phyloP scores from a whole-genome alignment of 1,284 basidiomycete species.

The Vanrija pseudolonga region DNA sequence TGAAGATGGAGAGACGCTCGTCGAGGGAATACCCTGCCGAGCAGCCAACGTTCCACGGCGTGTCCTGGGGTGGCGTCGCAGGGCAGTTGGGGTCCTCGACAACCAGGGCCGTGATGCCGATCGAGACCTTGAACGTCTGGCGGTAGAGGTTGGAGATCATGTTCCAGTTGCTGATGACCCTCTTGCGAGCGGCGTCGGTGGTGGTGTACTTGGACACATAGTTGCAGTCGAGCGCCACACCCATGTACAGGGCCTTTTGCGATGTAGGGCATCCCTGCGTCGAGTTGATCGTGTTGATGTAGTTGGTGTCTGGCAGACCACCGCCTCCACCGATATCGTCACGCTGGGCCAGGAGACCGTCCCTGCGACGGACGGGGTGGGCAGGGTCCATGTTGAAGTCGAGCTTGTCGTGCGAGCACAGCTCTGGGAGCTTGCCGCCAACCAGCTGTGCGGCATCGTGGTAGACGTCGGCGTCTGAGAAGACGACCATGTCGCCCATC shows the following conservation, averaged over 20 bases:
- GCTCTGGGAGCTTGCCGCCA: conserved; percentile 3
- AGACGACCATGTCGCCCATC: conserved; percentile 63
- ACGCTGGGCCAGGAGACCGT: conserved; percentile 3
- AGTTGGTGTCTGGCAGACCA: conserved; percentile 54
- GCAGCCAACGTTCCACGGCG: conserved; percentile 54
- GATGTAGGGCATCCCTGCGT: conserved; percentile 68
- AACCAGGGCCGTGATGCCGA: conserved; percentile 69
- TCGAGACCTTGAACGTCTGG: conserved; percentile 75
- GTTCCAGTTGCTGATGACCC: conserved; percentile 70
- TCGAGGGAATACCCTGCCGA: conserved; percentile 56
- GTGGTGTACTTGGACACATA: conserved; percentile 65
- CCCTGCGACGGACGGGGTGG: conserved; percentile 54
- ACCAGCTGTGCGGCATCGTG: conserved; percentile 18
- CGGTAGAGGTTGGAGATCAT: conserved; percentile 71
- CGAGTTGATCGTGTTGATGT: conserved; percentile 62
- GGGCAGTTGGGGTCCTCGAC: conserved; percentile 47
- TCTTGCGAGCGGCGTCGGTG: conserved; percentile 62
- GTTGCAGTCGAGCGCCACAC: conserved; percentile 82
- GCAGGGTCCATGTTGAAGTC: conserved; percentile 62
- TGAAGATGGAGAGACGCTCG: conserved; percentile 72
- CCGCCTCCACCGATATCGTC: conserved; percentile 31
- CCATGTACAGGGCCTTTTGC: conserved; percentile 68
- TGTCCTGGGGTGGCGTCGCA: conserved; percentile 49
- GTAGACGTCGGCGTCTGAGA: conserved; percentile 52
- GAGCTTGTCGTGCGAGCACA: conserved; percentile 67